Evolutionary conservation across 2,329 filamentous ascomycete genomes (phyloP).

Genomic region (Beauveria pseudobassiana): DNA sequence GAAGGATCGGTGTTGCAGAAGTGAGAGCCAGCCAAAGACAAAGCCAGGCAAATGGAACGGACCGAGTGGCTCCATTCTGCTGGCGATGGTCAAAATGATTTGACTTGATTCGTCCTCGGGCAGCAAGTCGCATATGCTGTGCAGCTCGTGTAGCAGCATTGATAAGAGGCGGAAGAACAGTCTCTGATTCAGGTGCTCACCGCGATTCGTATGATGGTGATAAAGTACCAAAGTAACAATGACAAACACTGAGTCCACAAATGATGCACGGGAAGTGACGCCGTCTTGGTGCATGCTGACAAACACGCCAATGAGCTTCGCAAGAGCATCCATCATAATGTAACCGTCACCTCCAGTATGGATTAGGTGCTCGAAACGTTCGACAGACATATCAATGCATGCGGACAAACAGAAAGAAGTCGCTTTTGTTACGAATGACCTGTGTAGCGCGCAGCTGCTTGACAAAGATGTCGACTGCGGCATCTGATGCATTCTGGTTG

Average conservation of each 20-base stretch:
- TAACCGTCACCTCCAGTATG: constrained; percentile 53
- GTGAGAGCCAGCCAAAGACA: constrained; percentile 72
- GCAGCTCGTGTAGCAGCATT: constrained; percentile 69
- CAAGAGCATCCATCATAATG: constrained; percentile 67
- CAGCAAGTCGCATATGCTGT: constrained; percentile 49
- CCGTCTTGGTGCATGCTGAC: constrained; percentile 63
- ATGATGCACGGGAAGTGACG: constrained; percentile 56
- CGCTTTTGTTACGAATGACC: constrained; percentile 66
- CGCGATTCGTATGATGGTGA: constrained; percentile 74
- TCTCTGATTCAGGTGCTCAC: constrained; percentile 76
- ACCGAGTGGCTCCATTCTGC: constrained; percentile 64
- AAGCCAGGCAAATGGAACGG: constrained; percentile 76
- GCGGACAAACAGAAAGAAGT: constrained; percentile 72
- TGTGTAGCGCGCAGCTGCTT: constrained; percentile 72
- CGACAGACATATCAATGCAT: constrained; percentile 72
- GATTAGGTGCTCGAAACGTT: constrained; percentile 66
- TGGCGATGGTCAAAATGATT: constrained; percentile 65
- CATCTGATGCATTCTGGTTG: constrained; percentile 68
- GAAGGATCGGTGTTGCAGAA: constrained; percentile 80
- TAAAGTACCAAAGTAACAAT: constrained; percentile 76
- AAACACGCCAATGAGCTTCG: constrained; percentile 69
- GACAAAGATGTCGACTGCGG: constrained; percentile 67
- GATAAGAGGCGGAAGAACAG: constrained; percentile 90
- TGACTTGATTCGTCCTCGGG: constrained; percentile 56
- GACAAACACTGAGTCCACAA: constrained; percentile 70